Conservation (phyloP, 306 rosid species). For the Purshia tridentata region DNA sequence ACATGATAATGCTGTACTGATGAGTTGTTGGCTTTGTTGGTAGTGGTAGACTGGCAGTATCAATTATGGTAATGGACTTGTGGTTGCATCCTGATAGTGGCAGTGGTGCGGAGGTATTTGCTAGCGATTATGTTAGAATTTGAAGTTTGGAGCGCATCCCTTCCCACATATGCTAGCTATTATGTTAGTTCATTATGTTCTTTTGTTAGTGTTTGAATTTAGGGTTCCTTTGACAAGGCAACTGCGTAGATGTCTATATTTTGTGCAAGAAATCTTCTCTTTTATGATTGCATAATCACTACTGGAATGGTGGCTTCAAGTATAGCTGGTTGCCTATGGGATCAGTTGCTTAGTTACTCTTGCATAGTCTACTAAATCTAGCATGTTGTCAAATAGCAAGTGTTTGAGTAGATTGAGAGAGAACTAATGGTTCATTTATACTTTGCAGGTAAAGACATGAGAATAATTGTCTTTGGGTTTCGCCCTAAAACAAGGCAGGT, state of each 20-base stretch:
- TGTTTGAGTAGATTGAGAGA: constrained; percentile 1
- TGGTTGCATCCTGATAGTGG: no score
- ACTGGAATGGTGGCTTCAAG: not conserved
- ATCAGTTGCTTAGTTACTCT: not conserved
- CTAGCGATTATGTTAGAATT: not conserved
- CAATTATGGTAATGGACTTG: not conserved
- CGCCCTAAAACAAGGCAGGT: constrained; percentile 94
- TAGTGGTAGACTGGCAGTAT: not conserved
- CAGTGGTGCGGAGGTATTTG: no score
- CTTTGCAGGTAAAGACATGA: constrained; percentile 93
- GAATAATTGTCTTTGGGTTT: constrained; percentile 87
- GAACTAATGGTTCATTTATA: constrained; percentile 27
- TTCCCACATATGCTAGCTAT: not conserved
- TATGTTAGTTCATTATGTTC: not conserved
- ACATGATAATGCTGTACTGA: not conserved
- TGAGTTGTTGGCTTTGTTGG: not conserved
- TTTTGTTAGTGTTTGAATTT: not conserved
- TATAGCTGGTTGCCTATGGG: not conserved
- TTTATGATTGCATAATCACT: not conserved
- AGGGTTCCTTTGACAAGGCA: not conserved
- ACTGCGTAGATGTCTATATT: not conserved
- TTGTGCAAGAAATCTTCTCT: not conserved
- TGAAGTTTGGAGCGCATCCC: not conserved
- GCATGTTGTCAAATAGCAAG: not conserved
- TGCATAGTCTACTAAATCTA: not conserved